Conservation (phyloP, 1,284 basidiomycete species). For the Trichosporon coremiiforme region DNA sequence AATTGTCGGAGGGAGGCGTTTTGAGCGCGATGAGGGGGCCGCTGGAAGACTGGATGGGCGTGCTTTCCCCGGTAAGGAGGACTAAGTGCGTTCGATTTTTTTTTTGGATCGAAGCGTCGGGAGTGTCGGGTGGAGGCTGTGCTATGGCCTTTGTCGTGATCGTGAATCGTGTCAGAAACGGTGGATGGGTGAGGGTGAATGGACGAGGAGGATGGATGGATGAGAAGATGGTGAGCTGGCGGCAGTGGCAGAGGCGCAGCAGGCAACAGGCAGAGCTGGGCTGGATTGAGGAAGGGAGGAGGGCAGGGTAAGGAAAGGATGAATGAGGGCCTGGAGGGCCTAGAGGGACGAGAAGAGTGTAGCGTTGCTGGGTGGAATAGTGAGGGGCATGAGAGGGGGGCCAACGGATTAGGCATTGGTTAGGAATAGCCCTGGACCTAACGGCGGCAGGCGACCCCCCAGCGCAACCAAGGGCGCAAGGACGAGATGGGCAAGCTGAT, state of each 20-base stretch:
- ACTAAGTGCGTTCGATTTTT: neutral
- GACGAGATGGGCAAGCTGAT: neutral
- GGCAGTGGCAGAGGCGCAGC: conserved; percentile 6
- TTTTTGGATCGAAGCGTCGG: neutral
- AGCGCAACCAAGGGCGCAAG: neutral
- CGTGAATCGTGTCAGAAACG: neutral
- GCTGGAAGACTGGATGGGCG: neutral
- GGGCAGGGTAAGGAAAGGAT: neutral
- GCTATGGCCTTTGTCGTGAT: neutral
- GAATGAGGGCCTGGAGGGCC: conserved; percentile 7
- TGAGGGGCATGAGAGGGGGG: neutral
- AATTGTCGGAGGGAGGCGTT: conserved; percentile 19
- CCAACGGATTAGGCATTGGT: neutral
- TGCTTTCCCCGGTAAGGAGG: neutral
- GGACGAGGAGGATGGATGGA: neutral
- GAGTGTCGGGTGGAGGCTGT: neutral
- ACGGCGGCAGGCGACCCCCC: neutral
- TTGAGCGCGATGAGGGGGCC: neutral
- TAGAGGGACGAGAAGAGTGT: conserved; percentile 1
- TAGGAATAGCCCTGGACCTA: conserved; percentile 3
- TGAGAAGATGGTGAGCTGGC: neutral
- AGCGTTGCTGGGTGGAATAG: neutral
- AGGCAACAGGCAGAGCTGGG: neutral
- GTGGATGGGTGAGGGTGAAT: neutral
- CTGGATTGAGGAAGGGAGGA: neutral